A percentile compares a stretch with the other conserved stretches of the same genome.
Evolutionary conservation across 306 rosid genomes (phyloP).

Genomic region (Cicer cuneatum): DNA sequence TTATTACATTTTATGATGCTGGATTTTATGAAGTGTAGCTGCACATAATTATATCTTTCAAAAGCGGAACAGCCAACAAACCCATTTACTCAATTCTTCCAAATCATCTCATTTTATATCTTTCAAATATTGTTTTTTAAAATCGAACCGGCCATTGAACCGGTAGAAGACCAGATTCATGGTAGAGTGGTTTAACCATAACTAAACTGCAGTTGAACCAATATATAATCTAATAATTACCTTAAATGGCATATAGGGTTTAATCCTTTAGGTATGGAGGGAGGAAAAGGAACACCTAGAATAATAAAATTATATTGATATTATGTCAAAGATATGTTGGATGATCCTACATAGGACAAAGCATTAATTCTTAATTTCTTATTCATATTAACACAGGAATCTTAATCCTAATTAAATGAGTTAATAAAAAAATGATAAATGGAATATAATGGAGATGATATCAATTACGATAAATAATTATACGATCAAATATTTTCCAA

Average conservation of each 20-base stretch:
- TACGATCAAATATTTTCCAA: neutral
- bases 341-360: neutral
- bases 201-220: neutral
- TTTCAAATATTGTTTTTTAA: neutral
- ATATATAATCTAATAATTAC: neutral
- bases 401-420: too few relatives aligned
- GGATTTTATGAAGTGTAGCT: too few relatives aligned
- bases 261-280: neutral
- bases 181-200: neutral
- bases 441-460: neutral
- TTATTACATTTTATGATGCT: too few relatives aligned
- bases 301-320: neutral
- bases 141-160: neutral
- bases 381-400: neutral
- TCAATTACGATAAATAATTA: neutral
- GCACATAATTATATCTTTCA: too few relatives aligned
- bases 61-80: neutral
- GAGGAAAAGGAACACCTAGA: neutral
- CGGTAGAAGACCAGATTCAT: neutral
- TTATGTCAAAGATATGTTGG: neutral
- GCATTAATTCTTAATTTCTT: neutral
- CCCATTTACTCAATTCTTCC: slow-evolving; percentile 8
- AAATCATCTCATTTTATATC: slow-evolving; percentile 26
- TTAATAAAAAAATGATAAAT: neutral
- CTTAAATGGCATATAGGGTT: neutral